Percentiles rank a stretch among this genome's conserved stretches.
Conservation (phyloP, 768 basidiomycete species). For the Steccherinum ochraceum region DNA sequence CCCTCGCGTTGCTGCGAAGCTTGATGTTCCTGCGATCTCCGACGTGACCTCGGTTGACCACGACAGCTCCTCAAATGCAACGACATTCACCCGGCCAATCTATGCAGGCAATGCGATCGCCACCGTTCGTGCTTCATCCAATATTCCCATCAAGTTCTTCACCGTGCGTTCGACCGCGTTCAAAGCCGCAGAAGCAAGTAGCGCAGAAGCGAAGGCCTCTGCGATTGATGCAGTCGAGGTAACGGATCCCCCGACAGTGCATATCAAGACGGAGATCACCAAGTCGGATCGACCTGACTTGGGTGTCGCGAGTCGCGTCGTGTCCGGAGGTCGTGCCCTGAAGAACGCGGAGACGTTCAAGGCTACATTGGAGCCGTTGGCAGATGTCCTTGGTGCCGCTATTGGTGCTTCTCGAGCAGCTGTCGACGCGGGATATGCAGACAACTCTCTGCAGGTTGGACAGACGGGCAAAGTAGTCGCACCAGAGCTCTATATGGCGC, state of each 20-base stretch:
- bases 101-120: constrained; percentile 98
- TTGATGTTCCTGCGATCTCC: constrained; percentile 88
- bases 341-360: constrained; percentile 95
- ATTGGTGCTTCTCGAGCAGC: constrained; percentile 98
- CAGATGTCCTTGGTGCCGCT: constrained; percentile 89
- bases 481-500: constrained; percentile 91
- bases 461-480: constrained; percentile 99
- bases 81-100: constrained; percentile 89
- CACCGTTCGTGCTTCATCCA: constrained; percentile 76
- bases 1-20: constrained; percentile 83
- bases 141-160: constrained; percentile 84
- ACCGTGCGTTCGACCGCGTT: constrained; percentile 93
- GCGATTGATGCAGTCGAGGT: constrained; percentile 60
- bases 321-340: constrained; percentile 92
- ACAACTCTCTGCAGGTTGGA: constrained; percentile 97
- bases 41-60: constrained; percentile 83
- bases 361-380: constrained; percentile 79
- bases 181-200: constrained; percentile 50
- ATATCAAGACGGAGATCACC: constrained; percentile 70
- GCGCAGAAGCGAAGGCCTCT: constrained; percentile 51
- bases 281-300: constrained; percentile 93
- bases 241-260: constrained; percentile 48
- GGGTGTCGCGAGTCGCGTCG: constrained; percentile 78
- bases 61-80: constrained; percentile 61
- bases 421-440: constrained; percentile 96